phyloP scores from a whole-genome alignment of 2,329 filamentous ascomycete genomes.

The Apiospora sp. region DNA sequence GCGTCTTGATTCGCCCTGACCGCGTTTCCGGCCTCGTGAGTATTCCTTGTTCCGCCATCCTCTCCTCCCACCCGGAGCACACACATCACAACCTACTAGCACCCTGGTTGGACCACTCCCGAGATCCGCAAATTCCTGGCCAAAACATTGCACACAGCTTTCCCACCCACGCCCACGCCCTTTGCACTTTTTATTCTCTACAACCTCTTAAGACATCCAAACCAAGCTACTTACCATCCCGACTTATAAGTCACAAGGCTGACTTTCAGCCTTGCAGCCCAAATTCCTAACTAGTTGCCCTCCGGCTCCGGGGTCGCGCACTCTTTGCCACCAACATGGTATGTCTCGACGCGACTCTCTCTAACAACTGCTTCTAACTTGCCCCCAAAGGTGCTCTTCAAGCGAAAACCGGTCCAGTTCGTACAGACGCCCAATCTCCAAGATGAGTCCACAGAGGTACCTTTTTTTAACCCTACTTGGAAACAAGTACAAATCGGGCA shows the following conservation, averaged over 20 bases:
- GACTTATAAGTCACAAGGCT: slow-evolving; percentile 40
- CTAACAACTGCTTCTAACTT: slow-evolving; percentile 37
- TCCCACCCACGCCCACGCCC: slow-evolving; percentile 33
- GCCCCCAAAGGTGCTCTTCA: slow-evolving; percentile 85
- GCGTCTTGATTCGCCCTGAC: slow-evolving; percentile 15
- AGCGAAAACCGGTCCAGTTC: slow-evolving; percentile 92
- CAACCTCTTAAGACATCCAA: slow-evolving; percentile 2
- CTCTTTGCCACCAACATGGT: slow-evolving; percentile 28
- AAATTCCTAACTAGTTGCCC: slow-evolving; percentile 34
- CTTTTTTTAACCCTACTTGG: slow-evolving; percentile 36
- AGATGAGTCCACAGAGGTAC: slow-evolving; percentile 85
- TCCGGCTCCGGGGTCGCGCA: slow-evolving; percentile 26
- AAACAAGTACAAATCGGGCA: background rate
- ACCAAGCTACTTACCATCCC: background rate
- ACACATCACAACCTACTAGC: slow-evolving; percentile 14
- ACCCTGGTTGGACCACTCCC: slow-evolving; percentile 16
- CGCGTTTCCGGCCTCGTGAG: slow-evolving; percentile 22
- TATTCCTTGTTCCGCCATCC: background rate
- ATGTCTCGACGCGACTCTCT: background rate
- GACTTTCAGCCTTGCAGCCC: slow-evolving; percentile 53
- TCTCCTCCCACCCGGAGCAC: slow-evolving; percentile 13
- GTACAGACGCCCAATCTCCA: slow-evolving; percentile 75
- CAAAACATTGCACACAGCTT: slow-evolving; percentile 37
- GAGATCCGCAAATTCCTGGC: slow-evolving; percentile 22
- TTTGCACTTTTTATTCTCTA: slow-evolving; percentile 15